Conservation (phyloP, 2,329 filamentous ascomycete genomes). For the Chrysoporthe austroafricana region DNA sequence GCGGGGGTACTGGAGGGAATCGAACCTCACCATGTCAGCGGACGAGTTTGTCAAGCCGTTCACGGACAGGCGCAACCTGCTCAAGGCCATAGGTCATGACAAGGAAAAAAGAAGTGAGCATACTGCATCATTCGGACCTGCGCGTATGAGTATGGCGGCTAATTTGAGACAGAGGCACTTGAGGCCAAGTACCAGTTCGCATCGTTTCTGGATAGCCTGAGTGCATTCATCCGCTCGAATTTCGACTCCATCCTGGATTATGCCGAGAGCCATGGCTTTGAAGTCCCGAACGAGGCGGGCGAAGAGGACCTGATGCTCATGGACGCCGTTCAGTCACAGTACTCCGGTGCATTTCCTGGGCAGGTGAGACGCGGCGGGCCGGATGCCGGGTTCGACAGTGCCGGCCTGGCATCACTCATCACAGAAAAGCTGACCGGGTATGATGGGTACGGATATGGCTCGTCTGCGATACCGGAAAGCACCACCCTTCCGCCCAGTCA, state of each 20-base stretch:
- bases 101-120: constrained; percentile 36
- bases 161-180: constrained; percentile 36
- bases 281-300: constrained; percentile 39
- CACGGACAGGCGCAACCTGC: constrained; percentile 49
- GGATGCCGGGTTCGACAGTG: constrained; percentile 30
- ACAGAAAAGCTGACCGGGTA: constrained; percentile 31
- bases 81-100: constrained; percentile 58
- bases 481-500: constrained; percentile 58
- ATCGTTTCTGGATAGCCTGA: constrained; percentile 40
- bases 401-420: constrained; percentile 35
- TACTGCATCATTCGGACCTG: background rate
- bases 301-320: constrained; percentile 30
- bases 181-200: constrained; percentile 46
- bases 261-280: constrained; percentile 43
- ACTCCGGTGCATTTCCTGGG: constrained; percentile 26
- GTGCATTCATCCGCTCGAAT: constrained; percentile 38
- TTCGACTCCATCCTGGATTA: constrained; percentile 40
- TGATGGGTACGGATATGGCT: constrained; percentile 20
- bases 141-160: constrained; percentile 24
- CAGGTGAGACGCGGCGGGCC: constrained; percentile 20
- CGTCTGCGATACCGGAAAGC: constrained; percentile 37
- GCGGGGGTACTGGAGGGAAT: constrained; percentile 49
- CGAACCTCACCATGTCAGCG: constrained; percentile 48
- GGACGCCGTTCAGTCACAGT: constrained; percentile 27
- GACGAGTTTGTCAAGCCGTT: constrained; percentile 50